phyloP scores from a whole-genome alignment of 768 basidiomycete genomes.

The Agaricus sinodeliciosus region DNA sequence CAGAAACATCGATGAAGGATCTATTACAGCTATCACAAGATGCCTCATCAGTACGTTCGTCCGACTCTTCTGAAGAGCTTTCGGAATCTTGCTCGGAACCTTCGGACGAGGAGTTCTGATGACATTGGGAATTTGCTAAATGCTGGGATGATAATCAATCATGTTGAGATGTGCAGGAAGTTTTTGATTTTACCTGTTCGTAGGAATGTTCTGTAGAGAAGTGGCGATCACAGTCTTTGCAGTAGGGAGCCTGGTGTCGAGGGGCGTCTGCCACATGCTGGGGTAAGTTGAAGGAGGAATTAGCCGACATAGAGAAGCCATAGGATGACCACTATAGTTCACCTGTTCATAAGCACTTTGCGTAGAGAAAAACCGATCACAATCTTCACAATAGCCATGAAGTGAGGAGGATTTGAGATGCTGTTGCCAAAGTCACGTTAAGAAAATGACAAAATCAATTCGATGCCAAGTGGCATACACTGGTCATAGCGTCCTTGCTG shows the following conservation, averaged over 20 bases:
- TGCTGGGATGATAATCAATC: background rate
- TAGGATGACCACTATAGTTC: background rate
- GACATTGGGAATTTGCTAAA: background rate
- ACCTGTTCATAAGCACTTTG: background rate
- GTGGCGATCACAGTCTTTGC: background rate
- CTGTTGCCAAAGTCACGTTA: background rate
- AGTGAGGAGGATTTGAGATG: background rate
- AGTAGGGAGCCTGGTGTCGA: background rate
- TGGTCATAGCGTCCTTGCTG: background rate
- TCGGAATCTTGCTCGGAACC: background rate
- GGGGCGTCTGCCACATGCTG: too few relatives aligned
- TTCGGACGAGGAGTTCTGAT: background rate
- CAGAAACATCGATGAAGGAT: background rate
- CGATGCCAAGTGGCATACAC: background rate
- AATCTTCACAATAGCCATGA: background rate
- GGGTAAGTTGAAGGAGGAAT: too few relatives aligned
- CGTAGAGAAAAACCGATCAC: background rate
- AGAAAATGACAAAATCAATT: background rate
- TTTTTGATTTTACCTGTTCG: too few relatives aligned
- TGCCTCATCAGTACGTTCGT: background rate
- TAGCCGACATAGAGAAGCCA: too few relatives aligned
- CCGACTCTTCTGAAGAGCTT: background rate
- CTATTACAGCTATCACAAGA: slow-evolving; percentile 1
- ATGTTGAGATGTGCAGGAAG: too few relatives aligned
- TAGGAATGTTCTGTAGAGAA: background rate